These are phyloP conservation scores for Scleroderma citrinum DNA, from an alignment of 768 basidiomycete species.

Conservation along the genomic window DNA sequence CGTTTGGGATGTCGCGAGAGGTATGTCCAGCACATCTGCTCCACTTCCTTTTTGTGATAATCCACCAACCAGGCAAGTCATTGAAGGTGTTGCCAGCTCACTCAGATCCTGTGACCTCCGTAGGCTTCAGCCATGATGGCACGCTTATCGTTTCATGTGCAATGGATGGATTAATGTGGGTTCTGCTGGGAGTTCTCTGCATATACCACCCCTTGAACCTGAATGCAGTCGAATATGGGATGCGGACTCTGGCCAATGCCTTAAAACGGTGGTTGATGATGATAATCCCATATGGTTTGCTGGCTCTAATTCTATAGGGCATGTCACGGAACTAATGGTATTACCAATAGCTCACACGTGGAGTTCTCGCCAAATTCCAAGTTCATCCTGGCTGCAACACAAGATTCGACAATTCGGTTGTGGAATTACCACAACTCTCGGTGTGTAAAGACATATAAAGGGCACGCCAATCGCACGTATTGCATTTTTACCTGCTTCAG, in stretches of 20 bases:
- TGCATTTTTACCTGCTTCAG: conserved; percentile 70
- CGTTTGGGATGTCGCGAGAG: conserved; percentile 93
- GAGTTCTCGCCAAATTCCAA: conserved; percentile 89
- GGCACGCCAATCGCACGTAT: conserved; percentile 82
- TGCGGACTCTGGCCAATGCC: conserved; percentile 91
- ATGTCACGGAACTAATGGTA: conserved; percentile 3
- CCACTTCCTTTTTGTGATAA: conserved; percentile 1
- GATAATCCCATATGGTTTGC: conserved; percentile 87
- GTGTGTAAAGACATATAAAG: conserved; percentile 88
- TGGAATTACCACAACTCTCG: conserved; percentile 93
- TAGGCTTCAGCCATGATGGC: conserved; percentile 91
- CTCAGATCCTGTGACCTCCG: conserved; percentile 94
- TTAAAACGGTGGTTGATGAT: conserved; percentile 95
- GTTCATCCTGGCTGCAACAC: conserved; percentile 85
- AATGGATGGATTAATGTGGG: conserved; percentile 96
- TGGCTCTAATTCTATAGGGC: not conserved
- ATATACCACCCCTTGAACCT: conserved; percentile 2
- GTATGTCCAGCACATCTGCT: conserved; percentile 34
- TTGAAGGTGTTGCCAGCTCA: conserved; percentile 90
- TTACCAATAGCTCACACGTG: conserved; percentile 64
- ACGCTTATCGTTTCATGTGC: conserved; percentile 92
- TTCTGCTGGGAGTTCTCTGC: conserved; percentile 5
- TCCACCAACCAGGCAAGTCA: conserved; percentile 53
- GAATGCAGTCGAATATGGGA: conserved; percentile 91
- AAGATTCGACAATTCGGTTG: conserved; percentile 89